A percentile compares a stretch with the other conserved stretches of the same genome.
Conservation (phyloP, 148 eudicot species). For the Chenopodium formosanum region DNA sequence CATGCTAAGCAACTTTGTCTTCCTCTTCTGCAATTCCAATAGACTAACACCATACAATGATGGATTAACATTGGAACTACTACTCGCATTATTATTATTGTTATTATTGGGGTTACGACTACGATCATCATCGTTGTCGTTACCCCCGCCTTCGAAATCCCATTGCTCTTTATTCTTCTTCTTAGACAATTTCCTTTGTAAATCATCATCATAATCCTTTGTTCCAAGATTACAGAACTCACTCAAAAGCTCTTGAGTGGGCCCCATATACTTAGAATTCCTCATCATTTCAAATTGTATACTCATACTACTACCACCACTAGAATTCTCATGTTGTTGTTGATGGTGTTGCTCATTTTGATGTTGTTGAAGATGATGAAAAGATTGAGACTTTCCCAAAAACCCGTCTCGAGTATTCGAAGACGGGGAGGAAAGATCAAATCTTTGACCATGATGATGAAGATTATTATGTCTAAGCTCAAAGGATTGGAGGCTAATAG, state of each 20-base stretch:
- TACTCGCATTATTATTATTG: slow-evolving; percentile 26
- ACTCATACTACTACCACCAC: slow-evolving; percentile 10
- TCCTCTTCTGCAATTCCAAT: slow-evolving; percentile 76
- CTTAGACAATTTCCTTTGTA: slow-evolving; percentile 26
- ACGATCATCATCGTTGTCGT: slow-evolving; percentile 5
- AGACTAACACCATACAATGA: slow-evolving; percentile 55
- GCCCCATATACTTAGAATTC: slow-evolving; percentile 69
- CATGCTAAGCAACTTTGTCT: slow-evolving; percentile 70
- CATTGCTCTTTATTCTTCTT: slow-evolving; percentile 25
- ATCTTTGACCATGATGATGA: background rate
- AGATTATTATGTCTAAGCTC: slow-evolving; percentile 41
- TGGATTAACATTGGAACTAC: slow-evolving; percentile 27
- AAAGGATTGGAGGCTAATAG: slow-evolving; percentile 73
- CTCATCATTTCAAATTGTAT: slow-evolving; percentile 42
- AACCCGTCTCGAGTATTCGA: slow-evolving; percentile 23
- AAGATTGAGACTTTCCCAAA: slow-evolving; percentile 35
- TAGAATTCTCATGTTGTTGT: slow-evolving; percentile 4
- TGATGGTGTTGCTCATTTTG: background rate
- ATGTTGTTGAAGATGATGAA: background rate
- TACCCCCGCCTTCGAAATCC: slow-evolving; percentile 15
- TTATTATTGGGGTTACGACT: background rate
- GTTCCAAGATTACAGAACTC: slow-evolving; percentile 77
- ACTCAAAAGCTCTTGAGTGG: slow-evolving; percentile 73
- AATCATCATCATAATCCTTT: slow-evolving; percentile 22
- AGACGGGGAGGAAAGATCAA: background rate